Conservation (phyloP, 371 early-diverging fungal species). For the Haplosporangium sp. region DNA sequence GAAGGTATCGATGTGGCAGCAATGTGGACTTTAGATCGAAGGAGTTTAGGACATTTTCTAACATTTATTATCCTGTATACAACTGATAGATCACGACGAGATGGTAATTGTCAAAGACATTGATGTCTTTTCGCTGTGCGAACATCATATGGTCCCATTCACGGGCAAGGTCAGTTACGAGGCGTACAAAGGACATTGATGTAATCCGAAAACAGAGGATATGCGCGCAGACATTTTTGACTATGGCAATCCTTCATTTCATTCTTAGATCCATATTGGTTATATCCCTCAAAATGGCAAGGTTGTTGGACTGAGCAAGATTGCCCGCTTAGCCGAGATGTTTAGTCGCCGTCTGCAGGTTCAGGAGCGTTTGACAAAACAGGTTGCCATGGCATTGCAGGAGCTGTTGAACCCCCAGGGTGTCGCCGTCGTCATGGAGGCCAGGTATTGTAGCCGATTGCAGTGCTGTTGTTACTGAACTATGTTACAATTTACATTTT, state of each 20-base stretch:
- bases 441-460: constrained; percentile 70
- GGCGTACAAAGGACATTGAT: too few relatives aligned
- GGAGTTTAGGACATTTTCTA: neutral
- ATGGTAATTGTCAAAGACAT: constrained; percentile 98
- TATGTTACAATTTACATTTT: neutral
- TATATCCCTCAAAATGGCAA: constrained; percentile 93
- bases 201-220: neutral
- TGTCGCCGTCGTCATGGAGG: constrained; percentile 98
- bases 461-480: constrained; percentile 18
- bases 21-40: too few relatives aligned
- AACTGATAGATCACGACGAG: constrained; percentile 89
- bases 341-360: constrained; percentile 96
- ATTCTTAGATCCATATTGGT: constrained; percentile 84
- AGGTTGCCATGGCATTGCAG: constrained; percentile 91
- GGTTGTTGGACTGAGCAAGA: constrained; percentile 96
- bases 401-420: constrained; percentile 95
- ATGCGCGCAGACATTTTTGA: neutral
- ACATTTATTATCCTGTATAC: neutral
- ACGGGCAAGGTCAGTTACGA: constrained; percentile 96
- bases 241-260: neutral
- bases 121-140: constrained; percentile 95
- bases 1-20: constrained; percentile 91
- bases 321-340: constrained; percentile 98
- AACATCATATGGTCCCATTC: constrained; percentile 99
- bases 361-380: constrained; percentile 98